Evolutionary conservation across 2,329 filamentous ascomycete genomes (phyloP), one percentile per base, ranked within the genome.

Genomic region (Lecanicillium sp.): DNA sequence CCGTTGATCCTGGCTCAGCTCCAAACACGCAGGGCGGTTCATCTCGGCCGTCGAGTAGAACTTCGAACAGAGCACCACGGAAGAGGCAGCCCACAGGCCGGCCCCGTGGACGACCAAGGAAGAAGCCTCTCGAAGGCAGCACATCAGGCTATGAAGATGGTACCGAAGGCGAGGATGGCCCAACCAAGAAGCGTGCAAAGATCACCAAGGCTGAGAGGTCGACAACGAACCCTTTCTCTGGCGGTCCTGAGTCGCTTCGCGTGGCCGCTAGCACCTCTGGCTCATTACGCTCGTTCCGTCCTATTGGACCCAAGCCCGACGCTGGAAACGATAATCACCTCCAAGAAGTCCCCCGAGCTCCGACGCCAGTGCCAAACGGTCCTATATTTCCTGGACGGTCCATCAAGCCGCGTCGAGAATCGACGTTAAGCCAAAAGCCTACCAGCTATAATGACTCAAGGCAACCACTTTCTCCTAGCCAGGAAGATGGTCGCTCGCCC

Each of bases 201-300:
- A 76, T 83, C 17, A 86, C 78, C 15, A 76, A 82, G 53, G 75
- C 81, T 11, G 78, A 84, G 45, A 82, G 80, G 63, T 78, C 78
- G n/a, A 79, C 80, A 36, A 82, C 77, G 48, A 75, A 72, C 45
- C 78, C 76, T 16, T 84, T 95, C 51, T 84, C 82, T 37, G 72
- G 76, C 29, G 80, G 79, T 20, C 75, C 80, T 9, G 87, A 92
- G 35, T 94, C 86, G 4, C 68, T 96, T 18, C 77, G 89, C 35
- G 87, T 95, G n/a, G 82, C 85, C 43, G 90, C 90, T 33, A 94
- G 87, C 56, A 94, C 85, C 13, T 83, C 89, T 32, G 86, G 87
- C 30, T 95, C 89, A 5, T 71, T 96, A 42, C 83, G 90, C 31
- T 82, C 81, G 34, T 84, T 95, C 57, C 77, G 88, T 32, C 90